A percentile compares a stretch with the other conserved stretches of the same genome.
Evolutionary conservation across 257 asterid genomes (phyloP).

Genomic region (Solanum virginianum): DNA sequence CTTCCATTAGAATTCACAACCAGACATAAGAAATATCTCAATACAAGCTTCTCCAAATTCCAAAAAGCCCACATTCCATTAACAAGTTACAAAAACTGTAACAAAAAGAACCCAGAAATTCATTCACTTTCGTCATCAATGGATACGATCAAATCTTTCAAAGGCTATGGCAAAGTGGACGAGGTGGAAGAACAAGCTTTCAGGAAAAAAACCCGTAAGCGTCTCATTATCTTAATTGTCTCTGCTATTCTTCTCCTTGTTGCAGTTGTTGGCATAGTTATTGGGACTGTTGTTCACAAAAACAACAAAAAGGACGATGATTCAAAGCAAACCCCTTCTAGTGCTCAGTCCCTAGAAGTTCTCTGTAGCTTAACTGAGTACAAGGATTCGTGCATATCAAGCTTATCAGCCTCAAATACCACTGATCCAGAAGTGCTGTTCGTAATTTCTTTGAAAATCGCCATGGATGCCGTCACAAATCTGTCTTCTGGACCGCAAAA

Average conservation of each 20-base stretch:
- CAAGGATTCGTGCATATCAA: constrained; percentile 34
- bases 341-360: constrained; percentile 36
- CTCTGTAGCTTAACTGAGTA: constrained; percentile 50
- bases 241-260: constrained; percentile 12
- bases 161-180: constrained; percentile 78
- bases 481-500: constrained; percentile 18
- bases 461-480: constrained; percentile 9
- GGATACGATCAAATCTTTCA: constrained; percentile 64
- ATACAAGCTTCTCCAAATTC: neutral
- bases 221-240: constrained; percentile 30
- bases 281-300: constrained; percentile 38
- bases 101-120: neutral
- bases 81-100: neutral
- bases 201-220: constrained; percentile 48
- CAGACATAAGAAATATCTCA: neutral
- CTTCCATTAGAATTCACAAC: neutral
- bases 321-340: constrained; percentile 2
- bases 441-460: constrained; percentile 32
- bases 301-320: constrained; percentile 5
- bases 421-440: constrained; percentile 54
- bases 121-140: constrained; percentile 5
- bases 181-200: constrained; percentile 41
- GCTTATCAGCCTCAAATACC: constrained; percentile 26
- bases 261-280: constrained; percentile 35
- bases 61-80: neutral